Percentiles rank a stretch among this genome's conserved stretches.
Conservation (phyloP, 2,329 filamentous ascomycete species). For the Cryoendolithus antarcticus region DNA sequence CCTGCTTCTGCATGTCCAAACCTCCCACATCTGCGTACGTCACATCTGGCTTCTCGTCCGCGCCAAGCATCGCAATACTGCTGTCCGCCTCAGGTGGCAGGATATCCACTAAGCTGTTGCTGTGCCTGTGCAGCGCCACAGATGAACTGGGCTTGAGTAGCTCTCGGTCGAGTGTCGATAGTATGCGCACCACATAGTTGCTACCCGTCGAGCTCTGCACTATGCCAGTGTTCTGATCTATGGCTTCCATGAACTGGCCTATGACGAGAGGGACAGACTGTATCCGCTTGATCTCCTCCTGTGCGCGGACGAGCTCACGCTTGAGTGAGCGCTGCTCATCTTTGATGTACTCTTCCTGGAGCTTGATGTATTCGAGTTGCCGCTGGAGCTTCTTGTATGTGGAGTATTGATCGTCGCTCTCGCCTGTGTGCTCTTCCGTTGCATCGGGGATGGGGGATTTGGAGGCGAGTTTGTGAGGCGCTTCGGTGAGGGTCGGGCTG, state of each 20-base stretch:
- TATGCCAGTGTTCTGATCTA: conserved; percentile 98
- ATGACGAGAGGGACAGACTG: conserved; percentile 97
- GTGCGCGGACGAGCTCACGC: conserved; percentile 88
- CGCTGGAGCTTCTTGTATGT: conserved; percentile 92
- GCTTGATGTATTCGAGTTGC: conserved; percentile 91
- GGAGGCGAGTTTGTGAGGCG: conserved; percentile 70
- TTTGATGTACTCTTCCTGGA: conserved; percentile 99
- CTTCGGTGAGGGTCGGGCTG: conserved; percentile 59
- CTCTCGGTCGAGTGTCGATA: conserved; percentile 96
- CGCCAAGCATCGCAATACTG: conserved; percentile 94
- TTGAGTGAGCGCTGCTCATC: conserved; percentile 98
- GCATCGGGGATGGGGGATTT: conserved; percentile 40
- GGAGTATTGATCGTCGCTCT: conserved; percentile 71
- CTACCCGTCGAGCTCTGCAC: conserved; percentile 97
- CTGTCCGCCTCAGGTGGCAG: conserved; percentile 97
- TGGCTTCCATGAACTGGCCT: conserved; percentile 99
- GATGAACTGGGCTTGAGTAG: conserved; percentile 96
- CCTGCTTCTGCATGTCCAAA: conserved; percentile 98
- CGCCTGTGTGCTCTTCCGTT: no score
- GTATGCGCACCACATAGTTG: conserved; percentile 96
- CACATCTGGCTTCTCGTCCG: conserved; percentile 95
- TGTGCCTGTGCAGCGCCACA: conserved; percentile 94
- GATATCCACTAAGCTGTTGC: conserved; percentile 96
- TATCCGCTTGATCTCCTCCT: conserved; percentile 99
- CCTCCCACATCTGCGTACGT: conserved; percentile 97